Percentiles rank a stretch among this genome's conserved stretches.
These are phyloP conservation scores for Thielaviopsis cerberus DNA, from an alignment of 2,329 filamentous ascomycete genomes.

Conservation along the genomic window DNA sequence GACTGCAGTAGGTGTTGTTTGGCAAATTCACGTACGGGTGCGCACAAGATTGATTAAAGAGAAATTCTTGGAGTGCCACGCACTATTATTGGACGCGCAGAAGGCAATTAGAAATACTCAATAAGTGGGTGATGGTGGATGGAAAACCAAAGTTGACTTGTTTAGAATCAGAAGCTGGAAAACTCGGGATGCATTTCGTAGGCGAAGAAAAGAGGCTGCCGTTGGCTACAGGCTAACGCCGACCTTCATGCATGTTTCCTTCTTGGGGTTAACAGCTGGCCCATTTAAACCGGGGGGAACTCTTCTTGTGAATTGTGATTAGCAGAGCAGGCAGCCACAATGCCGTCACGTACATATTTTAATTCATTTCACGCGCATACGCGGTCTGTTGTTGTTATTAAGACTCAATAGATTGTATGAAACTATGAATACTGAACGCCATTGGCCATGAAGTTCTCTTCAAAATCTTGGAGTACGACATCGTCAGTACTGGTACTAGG, in stretches of 20 bases:
- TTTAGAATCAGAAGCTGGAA: not conserved
- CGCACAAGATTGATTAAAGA: not conserved
- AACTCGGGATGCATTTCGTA: constrained; percentile 1
- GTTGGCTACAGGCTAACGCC: not conserved
- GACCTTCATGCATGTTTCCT: constrained; percentile 3
- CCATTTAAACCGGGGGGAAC: not conserved
- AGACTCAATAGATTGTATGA: not conserved
- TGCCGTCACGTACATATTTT: no score
- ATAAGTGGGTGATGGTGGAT: not conserved
- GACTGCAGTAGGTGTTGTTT: not conserved
- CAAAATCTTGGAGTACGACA: not conserved
- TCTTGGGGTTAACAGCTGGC: constrained; percentile 7
- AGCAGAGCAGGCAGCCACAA: no score
- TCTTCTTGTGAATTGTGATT: no score
- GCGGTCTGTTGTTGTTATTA: no score
- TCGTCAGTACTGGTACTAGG: not conserved
- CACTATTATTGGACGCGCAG: not conserved
- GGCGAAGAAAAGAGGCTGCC: constrained; percentile 7
- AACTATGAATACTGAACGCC: no score
- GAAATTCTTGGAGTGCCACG: not conserved
- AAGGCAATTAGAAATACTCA: not conserved
- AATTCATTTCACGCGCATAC: no score
- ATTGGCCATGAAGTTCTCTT: not conserved
- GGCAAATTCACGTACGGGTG: not conserved
- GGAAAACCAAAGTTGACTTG: not conserved